Evolutionary conservation across 2,329 filamentous ascomycete genomes (phyloP).

Genomic region (Cladosporium halotolerans): DNA sequence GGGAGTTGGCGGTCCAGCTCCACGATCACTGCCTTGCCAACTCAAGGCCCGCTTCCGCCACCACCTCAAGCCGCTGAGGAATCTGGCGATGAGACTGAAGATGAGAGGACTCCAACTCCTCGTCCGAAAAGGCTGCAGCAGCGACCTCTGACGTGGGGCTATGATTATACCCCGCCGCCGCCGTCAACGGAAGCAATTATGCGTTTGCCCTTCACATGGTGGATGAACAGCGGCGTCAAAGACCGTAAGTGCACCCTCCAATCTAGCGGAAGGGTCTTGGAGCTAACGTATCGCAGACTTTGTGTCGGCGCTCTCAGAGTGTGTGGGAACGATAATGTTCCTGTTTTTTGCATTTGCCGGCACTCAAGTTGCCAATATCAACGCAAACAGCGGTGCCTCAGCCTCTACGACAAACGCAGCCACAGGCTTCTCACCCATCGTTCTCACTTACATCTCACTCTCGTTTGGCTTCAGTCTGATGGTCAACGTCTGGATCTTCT

Average conservation of each 20-base stretch:
- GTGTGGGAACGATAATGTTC: constrained; percentile 48
- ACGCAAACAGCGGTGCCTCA: constrained; percentile 25
- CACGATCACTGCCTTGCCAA: neutral
- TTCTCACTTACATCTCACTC: constrained; percentile 26
- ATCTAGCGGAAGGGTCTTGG: neutral
- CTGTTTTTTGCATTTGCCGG: constrained; percentile 45
- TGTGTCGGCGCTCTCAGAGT: constrained; percentile 40
- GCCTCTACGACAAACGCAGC: constrained; percentile 7
- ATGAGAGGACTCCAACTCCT: constrained; percentile 14
- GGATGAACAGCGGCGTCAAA: constrained; percentile 28
- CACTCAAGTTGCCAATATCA: constrained; percentile 43
- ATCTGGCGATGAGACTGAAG: constrained; percentile 22
- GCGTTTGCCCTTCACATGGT: constrained; percentile 25
- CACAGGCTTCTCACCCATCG: constrained; percentile 21
- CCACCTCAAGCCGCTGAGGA: constrained; percentile 10
- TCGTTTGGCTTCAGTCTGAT: constrained; percentile 32
- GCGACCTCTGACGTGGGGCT: constrained; percentile 3
- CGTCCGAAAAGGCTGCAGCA: constrained; percentile 8
- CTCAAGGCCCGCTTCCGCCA: neutral
- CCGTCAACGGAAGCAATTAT: constrained; percentile 27
- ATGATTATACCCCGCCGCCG: neutral
- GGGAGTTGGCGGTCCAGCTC: constrained; percentile 11
- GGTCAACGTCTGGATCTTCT: constrained; percentile 33
- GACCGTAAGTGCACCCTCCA: constrained; percentile 19
- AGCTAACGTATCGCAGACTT: neutral